phyloP scores from a whole-genome alignment of 2,329 filamentous ascomycete genomes.

The Penicillium crustosum region DNA sequence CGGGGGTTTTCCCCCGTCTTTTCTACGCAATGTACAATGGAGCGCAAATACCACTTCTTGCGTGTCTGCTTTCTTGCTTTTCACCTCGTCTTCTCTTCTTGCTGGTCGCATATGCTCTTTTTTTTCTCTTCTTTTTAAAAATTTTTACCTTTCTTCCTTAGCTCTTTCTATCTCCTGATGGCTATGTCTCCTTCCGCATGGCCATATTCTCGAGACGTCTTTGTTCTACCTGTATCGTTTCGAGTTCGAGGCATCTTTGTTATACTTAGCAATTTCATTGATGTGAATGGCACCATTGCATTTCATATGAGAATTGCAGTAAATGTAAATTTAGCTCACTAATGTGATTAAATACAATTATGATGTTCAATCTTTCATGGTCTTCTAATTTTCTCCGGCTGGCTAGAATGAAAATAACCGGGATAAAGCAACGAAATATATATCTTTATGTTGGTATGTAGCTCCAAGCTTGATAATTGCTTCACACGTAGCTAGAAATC shows the following conservation, averaged over 20 bases:
- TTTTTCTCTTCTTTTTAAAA: slow-evolving; percentile 1
- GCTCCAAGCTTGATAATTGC: background rate
- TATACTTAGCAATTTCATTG: slow-evolving; percentile 19
- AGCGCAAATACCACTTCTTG: slow-evolving; percentile 43
- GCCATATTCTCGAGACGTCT: slow-evolving; percentile 10
- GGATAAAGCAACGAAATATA: background rate
- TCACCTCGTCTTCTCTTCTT: slow-evolving; percentile 12
- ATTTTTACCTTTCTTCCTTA: slow-evolving; percentile 15
- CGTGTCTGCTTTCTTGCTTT: slow-evolving; percentile 25
- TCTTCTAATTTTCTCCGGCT: too few species aligned
- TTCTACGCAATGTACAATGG: slow-evolving; percentile 41
- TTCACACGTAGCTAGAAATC: background rate
- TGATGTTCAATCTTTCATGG: background rate
- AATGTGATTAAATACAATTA: background rate
- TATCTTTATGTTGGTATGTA: background rate
- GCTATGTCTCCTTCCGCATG: slow-evolving; percentile 15
- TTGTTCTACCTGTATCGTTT: slow-evolving; percentile 16
- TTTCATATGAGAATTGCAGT: slow-evolving; percentile 1
- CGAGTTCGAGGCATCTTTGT: slow-evolving; percentile 19
- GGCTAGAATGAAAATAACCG: background rate
- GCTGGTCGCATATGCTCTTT: slow-evolving; percentile 9
- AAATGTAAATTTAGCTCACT: background rate
- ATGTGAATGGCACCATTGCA: slow-evolving; percentile 16
- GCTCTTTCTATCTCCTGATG: slow-evolving; percentile 14
- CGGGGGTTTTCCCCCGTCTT: slow-evolving; percentile 9